These are phyloP conservation scores for Calonectria pteridis DNA, from an alignment of 2,329 filamentous ascomycete species.

Conservation along the genomic window DNA sequence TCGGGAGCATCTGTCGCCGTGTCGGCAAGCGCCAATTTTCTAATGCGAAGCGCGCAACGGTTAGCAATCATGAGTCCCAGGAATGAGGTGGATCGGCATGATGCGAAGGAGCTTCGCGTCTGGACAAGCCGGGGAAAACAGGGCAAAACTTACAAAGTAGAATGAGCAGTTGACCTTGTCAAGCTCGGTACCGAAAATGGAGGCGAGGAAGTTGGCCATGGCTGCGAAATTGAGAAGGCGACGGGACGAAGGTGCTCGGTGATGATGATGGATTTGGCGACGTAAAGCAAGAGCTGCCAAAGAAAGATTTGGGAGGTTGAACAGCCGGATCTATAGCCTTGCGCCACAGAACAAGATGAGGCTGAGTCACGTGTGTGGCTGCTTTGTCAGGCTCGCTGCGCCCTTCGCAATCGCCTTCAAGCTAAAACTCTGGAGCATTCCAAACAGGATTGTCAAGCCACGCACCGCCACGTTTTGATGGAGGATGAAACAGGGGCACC, in stretches of 20 bases:
- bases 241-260: conserved; percentile 1
- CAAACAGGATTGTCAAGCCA: background rate
- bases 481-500: conserved; percentile 20
- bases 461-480: conserved; percentile 17
- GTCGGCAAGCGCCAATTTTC: conserved; percentile 99
- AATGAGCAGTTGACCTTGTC: conserved; percentile 99
- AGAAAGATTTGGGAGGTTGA: conserved; percentile 37
- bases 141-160: conserved; percentile 71
- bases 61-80: conserved; percentile 1
- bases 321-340: conserved; percentile 34
- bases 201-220: conserved; percentile 99
- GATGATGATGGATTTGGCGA: conserved; percentile 19
- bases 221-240: conserved; percentile 36
- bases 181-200: conserved; percentile 99
- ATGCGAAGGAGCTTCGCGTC: background rate
- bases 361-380: conserved; percentile 49
- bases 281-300: conserved; percentile 23
- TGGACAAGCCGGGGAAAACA: background rate
- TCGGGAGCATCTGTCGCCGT: conserved; percentile 97
- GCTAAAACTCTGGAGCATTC: conserved; percentile 24
- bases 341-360: conserved; percentile 40
- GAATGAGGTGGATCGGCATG: background rate
- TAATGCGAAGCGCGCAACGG: conserved; percentile 58
- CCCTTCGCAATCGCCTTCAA: background rate
- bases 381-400: conserved; percentile 37